phyloP scores from a whole-genome alignment of 495 filamentous ascomycete species.

The Penicillium taxi region DNA sequence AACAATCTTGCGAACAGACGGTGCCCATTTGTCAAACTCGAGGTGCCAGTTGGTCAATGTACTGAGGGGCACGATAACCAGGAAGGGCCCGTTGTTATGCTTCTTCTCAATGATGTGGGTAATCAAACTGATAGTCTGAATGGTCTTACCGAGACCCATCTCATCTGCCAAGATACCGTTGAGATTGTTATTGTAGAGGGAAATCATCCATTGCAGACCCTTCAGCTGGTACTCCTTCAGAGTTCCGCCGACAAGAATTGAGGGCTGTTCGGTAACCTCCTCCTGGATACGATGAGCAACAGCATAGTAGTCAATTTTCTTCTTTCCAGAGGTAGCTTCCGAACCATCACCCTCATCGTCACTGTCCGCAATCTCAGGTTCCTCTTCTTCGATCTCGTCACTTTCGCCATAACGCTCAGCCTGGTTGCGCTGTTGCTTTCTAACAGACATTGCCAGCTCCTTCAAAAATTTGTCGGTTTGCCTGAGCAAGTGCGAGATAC shows the following conservation, averaged over 20 bases:
- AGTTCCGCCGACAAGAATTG: constrained; percentile 78
- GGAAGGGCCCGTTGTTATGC: constrained; percentile 82
- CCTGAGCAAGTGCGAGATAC: constrained; percentile 91
- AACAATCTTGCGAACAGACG: constrained; percentile 73
- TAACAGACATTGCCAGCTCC: constrained; percentile 87
- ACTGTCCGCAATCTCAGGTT: constrained; percentile 56
- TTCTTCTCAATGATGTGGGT: constrained; percentile 97
- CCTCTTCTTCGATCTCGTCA: constrained; percentile 49
- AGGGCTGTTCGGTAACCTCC: constrained; percentile 72
- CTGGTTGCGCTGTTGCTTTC: constrained; percentile 78
- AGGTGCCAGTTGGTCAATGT: constrained; percentile 98
- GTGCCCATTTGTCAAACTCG: constrained; percentile 99
- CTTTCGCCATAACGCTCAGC: constrained; percentile 69
- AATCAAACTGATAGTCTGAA: constrained; percentile 96
- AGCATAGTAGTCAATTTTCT: constrained; percentile 94
- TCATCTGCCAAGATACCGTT: constrained; percentile 98
- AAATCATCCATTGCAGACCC: constrained; percentile 99
- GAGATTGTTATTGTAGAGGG: constrained; percentile 98
- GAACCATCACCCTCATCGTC: constrained; percentile 58
- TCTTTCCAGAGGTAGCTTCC: constrained; percentile 49
- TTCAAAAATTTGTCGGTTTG: constrained; percentile 97
- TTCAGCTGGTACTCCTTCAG: constrained; percentile 98
- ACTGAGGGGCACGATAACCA: constrained; percentile 93
- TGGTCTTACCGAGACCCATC: constrained; percentile 99
- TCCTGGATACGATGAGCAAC: constrained; percentile 95